Conservation (phyloP, 1,139 yeast species). For the Pichia sp. region DNA sequence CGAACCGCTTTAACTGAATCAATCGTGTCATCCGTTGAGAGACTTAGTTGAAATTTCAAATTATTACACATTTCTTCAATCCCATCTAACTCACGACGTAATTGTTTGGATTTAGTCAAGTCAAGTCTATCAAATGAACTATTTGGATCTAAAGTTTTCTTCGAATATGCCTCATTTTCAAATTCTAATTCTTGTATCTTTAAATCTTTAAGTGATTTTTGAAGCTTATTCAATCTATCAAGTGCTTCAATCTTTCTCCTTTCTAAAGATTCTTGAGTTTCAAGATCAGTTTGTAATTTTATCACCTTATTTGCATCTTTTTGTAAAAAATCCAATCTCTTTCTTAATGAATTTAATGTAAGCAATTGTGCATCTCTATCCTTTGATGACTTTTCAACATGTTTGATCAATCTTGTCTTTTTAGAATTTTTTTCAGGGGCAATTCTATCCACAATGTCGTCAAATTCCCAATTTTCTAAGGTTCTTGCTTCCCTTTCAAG, state of each 20-base stretch:
- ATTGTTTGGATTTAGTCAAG: conserved; percentile 17
- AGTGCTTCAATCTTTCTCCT: conserved; percentile 58
- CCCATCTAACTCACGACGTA: conserved; percentile 20
- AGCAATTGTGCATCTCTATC: conserved; percentile 30
- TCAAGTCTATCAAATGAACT: conserved; percentile 1
- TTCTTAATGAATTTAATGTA: conserved; percentile 47
- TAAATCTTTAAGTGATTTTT: conserved; percentile 52
- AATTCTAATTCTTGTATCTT: conserved; percentile 44
- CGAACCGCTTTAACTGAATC: conserved; percentile 16
- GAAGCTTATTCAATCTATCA: conserved; percentile 61
- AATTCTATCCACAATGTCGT: conserved; percentile 30
- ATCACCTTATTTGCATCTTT: conserved; percentile 69
- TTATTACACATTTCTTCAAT: conserved; percentile 24
- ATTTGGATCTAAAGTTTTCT: conserved; percentile 34
- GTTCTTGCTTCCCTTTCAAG: conserved; percentile 74
- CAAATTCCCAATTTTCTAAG: conserved; percentile 80
- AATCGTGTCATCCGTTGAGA: conserved; percentile 18
- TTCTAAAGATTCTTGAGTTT: conserved; percentile 49
- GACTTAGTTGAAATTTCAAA: conserved; percentile 22
- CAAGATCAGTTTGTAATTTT: conserved; percentile 48
- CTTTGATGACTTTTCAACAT: conserved; percentile 9
- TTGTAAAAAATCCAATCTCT: conserved; percentile 55
- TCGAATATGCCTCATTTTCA: conserved; percentile 8
- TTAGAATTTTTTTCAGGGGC: neutral
- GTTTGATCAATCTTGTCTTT: too few species aligned